A percentile compares a stretch with the other conserved stretches of the same genome.
Evolutionary conservation across 176 grass and related monocot species (phyloP).

Genomic region (Lolium multiflorum): DNA sequence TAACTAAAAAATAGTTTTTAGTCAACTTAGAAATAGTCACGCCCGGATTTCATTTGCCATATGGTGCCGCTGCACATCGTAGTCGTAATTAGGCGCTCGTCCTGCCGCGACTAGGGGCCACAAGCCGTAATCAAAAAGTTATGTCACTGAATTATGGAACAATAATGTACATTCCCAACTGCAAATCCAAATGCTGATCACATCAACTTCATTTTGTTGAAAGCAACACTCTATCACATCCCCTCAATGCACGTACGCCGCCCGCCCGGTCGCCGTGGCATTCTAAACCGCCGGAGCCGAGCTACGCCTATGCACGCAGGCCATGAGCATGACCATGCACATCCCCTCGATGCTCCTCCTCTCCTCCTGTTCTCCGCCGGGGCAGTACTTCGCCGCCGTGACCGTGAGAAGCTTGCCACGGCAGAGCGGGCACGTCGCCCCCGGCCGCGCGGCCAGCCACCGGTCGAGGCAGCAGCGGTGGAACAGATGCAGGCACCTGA

Average conservation of each 20-base stretch:
- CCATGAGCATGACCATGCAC: conserved; percentile 21
- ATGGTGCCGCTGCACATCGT: too few relatives aligned
- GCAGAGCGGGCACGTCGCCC: conserved; percentile 37
- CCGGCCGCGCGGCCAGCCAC: conserved; percentile 40
- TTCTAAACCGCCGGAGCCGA: conserved; percentile 14
- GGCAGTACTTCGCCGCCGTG: background rate
- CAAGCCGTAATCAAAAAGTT: too few relatives aligned
- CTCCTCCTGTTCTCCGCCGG: background rate
- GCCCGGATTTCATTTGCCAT: too few relatives aligned
- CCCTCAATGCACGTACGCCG: too few relatives aligned
- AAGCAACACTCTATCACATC: background rate
- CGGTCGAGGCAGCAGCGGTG: conserved; percentile 51
- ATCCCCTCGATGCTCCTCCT: background rate
- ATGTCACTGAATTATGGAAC: too few relatives aligned
- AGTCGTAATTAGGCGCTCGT: too few relatives aligned
- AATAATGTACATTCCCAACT: too few relatives aligned
- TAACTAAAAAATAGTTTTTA: too few relatives aligned
- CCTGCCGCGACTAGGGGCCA: too few relatives aligned
- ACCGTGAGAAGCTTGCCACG: conserved; percentile 19
- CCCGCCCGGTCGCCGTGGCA: background rate
- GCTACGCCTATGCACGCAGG: background rate
- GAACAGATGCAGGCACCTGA: conserved; percentile 54
- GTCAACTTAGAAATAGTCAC: too few relatives aligned
- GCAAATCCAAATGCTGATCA: background rate
- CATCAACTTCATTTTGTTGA: background rate